Evolutionary conservation across 495 filamentous ascomycete species (phyloP), one percentile per base, ranked within the genome.

Genomic region (Annulohypoxylon nitens): DNA sequence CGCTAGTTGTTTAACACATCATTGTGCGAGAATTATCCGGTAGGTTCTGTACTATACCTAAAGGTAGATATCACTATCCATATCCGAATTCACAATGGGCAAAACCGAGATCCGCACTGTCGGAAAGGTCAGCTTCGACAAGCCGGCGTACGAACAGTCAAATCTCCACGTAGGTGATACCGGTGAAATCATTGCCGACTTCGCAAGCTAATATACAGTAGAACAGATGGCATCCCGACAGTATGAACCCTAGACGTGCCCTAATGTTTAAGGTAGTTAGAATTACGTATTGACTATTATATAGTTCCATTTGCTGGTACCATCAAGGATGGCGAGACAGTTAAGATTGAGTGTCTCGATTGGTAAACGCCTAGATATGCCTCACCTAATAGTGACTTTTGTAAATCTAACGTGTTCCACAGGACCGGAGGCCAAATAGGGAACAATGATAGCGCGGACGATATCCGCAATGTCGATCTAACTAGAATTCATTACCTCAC

Each of bases 191-290:
- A 20, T 5, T 30, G 48, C 16, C 2, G 1, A 3, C 7, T 18
- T 3, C 18, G 18, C 8, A 16, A 37, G 30, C 18, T 70, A 34
- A 67, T 34, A 43, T 55, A 7, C 54, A 30, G 20, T 5, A 95
- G 93, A 98, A 98, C 78, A 83, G 95, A 81, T 98, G 95, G 95
- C 95, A 98, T 77, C 95, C 95, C 39, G 95, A 97, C 72, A 90
- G 93, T 94, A 84, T 37, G 86, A 75, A 25, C 4, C 39, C 43
- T 43, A 47, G 26, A 26, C 16, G 25, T 51, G 10, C 39, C 43
- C 61, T 2, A 8, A 12, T 47, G 11, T 12, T 36, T 12, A 47
- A 25, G 23, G 47, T 11, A 12, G 10, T 55, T 10, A 54, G 12
- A 10, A 58, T 18, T 23, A 33, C 30, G 12, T 33, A 64, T 2